A percentile compares a stretch with the other conserved stretches of the same genome.
These are phyloP conservation scores for Mallotus japonicus DNA, from an alignment of 441 rosid species.

Conservation along the genomic window DNA sequence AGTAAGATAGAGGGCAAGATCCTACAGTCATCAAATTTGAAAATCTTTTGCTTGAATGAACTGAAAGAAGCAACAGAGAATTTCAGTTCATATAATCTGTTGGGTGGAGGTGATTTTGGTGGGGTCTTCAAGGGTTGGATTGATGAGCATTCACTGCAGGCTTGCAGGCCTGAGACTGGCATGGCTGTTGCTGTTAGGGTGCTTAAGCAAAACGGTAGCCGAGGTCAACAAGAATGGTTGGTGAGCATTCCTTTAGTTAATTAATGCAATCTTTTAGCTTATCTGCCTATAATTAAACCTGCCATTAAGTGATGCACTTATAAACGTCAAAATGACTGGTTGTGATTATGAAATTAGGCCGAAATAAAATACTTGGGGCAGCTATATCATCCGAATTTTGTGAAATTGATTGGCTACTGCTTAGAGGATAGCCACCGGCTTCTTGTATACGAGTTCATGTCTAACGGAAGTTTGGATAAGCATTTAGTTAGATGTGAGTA, in stretches of 20 bases:
- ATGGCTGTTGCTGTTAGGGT: conserved; percentile 73
- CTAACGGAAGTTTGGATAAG: conserved; percentile 83
- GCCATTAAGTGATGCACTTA: too few relatives aligned
- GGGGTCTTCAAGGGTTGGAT: conserved; percentile 89
- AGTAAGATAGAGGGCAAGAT: conserved; percentile 68
- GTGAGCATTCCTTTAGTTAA: conserved; percentile 39
- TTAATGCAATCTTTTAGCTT: neutral
- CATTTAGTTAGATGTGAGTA: conserved; percentile 76
- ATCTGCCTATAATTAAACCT: neutral
- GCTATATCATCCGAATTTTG: conserved; percentile 80
- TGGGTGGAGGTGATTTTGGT: conserved; percentile 99
- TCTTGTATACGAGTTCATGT: conserved; percentile 87
- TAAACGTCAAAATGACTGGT: too few relatives aligned
- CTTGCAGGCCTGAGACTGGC: conserved; percentile 69
- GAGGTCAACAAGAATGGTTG: conserved; percentile 98
- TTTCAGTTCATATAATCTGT: conserved; percentile 73
- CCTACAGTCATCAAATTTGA: conserved; percentile 51
- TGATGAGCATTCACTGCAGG: conserved; percentile 60
- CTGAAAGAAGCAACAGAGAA: conserved; percentile 72
- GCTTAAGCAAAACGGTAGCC: conserved; percentile 74
- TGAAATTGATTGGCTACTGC: conserved; percentile 74
- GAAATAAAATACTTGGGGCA: conserved; percentile 88
- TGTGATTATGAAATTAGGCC: conserved; percentile 36
- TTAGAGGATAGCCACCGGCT: conserved; percentile 82
- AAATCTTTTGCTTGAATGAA: conserved; percentile 56